Conservation (phyloP, 208 protist species). For the Trypanosoma conorhini region DNA sequence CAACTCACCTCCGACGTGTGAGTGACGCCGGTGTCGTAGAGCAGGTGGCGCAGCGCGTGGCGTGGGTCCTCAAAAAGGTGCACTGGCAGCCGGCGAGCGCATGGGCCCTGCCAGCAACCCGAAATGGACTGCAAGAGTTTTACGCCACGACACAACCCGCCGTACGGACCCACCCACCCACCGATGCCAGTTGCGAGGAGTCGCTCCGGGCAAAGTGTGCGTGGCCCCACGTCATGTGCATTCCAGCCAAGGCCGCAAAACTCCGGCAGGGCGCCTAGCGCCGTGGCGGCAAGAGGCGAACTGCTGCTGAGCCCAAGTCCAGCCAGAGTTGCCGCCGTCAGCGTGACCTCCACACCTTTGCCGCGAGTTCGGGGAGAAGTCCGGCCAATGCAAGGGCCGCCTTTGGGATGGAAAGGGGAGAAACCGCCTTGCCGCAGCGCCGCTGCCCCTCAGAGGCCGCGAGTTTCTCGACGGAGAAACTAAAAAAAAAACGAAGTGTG, state of each 20-base stretch:
- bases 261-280: slow-evolving; percentile 42
- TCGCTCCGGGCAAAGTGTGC: slow-evolving; percentile 64
- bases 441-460: slow-evolving; percentile 42
- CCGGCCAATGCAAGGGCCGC: slow-evolving; percentile 51
- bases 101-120: slow-evolving; percentile 33
- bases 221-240: slow-evolving; percentile 41
- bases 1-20: slow-evolving; percentile 50
- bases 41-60: slow-evolving; percentile 39
- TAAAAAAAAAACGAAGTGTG: too few species aligned
- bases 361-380: slow-evolving; percentile 47
- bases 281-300: slow-evolving; percentile 55
- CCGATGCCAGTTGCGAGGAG: slow-evolving; percentile 68
- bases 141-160: slow-evolving; percentile 47
- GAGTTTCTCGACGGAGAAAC: slow-evolving; percentile 5
- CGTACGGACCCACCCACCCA: slow-evolving; percentile 75
- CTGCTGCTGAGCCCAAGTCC: slow-evolving; percentile 74
- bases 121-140: slow-evolving; percentile 46
- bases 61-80: slow-evolving; percentile 36
- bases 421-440: slow-evolving; percentile 39
- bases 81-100: slow-evolving; percentile 45
- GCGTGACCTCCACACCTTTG: slow-evolving; percentile 51
- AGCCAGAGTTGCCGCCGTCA: slow-evolving; percentile 50
- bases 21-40: slow-evolving; percentile 70
- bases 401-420: slow-evolving; percentile 65
- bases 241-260: slow-evolving; percentile 50